Percentiles rank a stretch among this genome's conserved stretches.
Conservation (phyloP, 805 yeast species). For the Saccharomyces paradoxus region DNA sequence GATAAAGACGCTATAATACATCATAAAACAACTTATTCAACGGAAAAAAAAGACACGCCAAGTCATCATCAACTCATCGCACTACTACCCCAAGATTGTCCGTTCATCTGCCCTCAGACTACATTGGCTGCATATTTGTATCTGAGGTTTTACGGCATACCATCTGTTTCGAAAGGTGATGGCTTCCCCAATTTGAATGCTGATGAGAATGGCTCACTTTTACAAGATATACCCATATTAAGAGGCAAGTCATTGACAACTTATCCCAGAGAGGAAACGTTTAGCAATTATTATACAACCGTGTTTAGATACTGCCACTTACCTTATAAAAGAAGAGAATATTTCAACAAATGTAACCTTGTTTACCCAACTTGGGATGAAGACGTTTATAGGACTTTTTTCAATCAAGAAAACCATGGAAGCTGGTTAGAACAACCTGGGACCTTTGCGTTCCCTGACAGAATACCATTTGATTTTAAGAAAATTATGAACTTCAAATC, state of each 20-base stretch:
- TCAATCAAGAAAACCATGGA: background rate
- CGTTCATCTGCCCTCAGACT: conserved; percentile 25
- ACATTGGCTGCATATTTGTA: conserved; percentile 24
- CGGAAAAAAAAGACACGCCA: conserved; percentile 1
- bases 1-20: background rate
- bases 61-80: conserved; percentile 11
- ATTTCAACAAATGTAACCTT: conserved; percentile 13
- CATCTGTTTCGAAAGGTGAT: conserved; percentile 20
- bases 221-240: conserved; percentile 14
- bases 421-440: background rate
- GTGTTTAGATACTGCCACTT: conserved; percentile 27
- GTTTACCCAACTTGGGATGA: conserved; percentile 14
- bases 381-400: conserved; percentile 4
- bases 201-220: conserved; percentile 1
- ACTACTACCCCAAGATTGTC: conserved; percentile 17
- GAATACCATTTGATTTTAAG: conserved; percentile 20
- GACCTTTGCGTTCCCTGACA: conserved; percentile 12
- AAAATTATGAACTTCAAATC: conserved; percentile 15
- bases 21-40: conserved; percentile 4
- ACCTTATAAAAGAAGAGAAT: conserved; percentile 25
- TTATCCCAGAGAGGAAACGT: conserved; percentile 25
- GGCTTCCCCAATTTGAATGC: conserved; percentile 25
- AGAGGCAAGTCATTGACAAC: conserved; percentile 22
- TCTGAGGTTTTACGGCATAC: conserved; percentile 26
- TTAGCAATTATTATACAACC: conserved; percentile 22